Conservation (phyloP, 495 filamentous ascomycete genomes). For the Podospora didyma region DNA sequence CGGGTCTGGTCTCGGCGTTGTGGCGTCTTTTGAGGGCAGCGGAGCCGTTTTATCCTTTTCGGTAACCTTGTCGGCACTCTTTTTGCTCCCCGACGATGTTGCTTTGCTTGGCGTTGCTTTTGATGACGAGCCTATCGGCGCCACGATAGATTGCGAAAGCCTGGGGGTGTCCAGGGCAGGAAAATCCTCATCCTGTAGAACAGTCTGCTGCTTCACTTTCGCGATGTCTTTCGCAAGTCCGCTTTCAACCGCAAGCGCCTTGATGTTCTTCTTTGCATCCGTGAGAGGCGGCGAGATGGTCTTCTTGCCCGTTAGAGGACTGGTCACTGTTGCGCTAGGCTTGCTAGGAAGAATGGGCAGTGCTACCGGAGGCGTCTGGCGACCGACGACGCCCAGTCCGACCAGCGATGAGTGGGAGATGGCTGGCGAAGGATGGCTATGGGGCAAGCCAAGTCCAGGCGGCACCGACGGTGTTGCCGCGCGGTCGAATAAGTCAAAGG, state of each 20-base stretch:
- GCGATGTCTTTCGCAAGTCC: constrained; percentile 46
- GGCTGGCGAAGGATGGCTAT: constrained; percentile 46
- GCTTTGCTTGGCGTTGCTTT: constrained; percentile 26
- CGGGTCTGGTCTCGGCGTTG: constrained; percentile 17
- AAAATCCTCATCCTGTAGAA: constrained; percentile 55
- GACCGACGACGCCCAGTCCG: background rate
- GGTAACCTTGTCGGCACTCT: constrained; percentile 10
- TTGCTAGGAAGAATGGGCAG: constrained; percentile 21
- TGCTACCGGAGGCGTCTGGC: constrained; percentile 20
- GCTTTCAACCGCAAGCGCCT: constrained; percentile 39
- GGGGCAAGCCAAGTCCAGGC: constrained; percentile 60
- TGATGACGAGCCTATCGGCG: constrained; percentile 14
- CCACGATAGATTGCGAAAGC: constrained; percentile 7
- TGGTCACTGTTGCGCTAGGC: constrained; percentile 5
- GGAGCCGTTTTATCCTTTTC: constrained; percentile 17
- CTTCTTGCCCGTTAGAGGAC: constrained; percentile 25
- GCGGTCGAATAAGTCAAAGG: constrained; percentile 43
- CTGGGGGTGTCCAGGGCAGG: constrained; percentile 46
- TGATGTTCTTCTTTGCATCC: constrained; percentile 46
- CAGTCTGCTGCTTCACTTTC: constrained; percentile 38
- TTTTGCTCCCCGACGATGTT: constrained; percentile 13
- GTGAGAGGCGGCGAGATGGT: constrained; percentile 6
- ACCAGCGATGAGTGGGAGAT: constrained; percentile 21
- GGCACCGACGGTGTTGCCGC: constrained; percentile 58
- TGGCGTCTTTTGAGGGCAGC: constrained; percentile 38